phyloP scores from a whole-genome alignment of 2,329 filamentous ascomycete genomes.

The Neonectria hederae region DNA sequence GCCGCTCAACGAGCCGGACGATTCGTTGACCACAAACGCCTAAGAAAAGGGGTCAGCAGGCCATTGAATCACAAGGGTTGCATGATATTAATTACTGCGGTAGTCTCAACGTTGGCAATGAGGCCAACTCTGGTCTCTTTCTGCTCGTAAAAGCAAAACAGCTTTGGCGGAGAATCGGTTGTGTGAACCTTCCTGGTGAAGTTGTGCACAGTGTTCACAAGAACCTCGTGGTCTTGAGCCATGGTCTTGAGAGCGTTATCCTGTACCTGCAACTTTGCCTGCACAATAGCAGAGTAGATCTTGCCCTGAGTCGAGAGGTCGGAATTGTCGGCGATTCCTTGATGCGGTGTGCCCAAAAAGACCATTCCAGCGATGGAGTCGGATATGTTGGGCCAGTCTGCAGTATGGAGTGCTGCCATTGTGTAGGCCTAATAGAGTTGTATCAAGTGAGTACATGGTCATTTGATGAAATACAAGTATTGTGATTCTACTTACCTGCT shows the following conservation, averaged over 20 bases:
- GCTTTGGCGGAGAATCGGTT: neutral
- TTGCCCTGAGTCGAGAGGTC: constrained; percentile 1
- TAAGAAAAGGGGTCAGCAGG: neutral
- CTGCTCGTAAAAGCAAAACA: constrained; percentile 22
- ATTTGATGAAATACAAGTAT: too few species aligned
- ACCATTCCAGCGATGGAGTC: constrained; percentile 15
- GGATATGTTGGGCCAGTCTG: constrained; percentile 4
- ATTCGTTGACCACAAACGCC: constrained; percentile 14
- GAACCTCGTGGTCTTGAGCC: constrained; percentile 12
- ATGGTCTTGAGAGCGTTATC: constrained; percentile 9
- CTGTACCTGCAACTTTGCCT: constrained; percentile 2
- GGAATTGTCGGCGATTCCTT: neutral
- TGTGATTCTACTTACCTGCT: too few species aligned
- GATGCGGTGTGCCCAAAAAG: constrained; percentile 23
- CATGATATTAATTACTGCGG: neutral
- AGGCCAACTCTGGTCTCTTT: constrained; percentile 3
- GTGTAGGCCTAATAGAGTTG: neutral
- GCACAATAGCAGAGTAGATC: constrained; percentile 8
- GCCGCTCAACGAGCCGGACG: constrained; percentile 3
- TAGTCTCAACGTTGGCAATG: neutral
- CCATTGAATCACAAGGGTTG: neutral
- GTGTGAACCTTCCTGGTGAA: constrained; percentile 4
- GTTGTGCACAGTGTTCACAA: constrained; percentile 4
- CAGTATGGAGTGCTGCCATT: neutral
- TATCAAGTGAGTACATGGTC: neutral